Percentiles rank a stretch among this genome's conserved stretches.
Evolutionary conservation across 176 grass and related monocot genomes (phyloP).

Genomic region (Tuctoria greenei): DNA sequence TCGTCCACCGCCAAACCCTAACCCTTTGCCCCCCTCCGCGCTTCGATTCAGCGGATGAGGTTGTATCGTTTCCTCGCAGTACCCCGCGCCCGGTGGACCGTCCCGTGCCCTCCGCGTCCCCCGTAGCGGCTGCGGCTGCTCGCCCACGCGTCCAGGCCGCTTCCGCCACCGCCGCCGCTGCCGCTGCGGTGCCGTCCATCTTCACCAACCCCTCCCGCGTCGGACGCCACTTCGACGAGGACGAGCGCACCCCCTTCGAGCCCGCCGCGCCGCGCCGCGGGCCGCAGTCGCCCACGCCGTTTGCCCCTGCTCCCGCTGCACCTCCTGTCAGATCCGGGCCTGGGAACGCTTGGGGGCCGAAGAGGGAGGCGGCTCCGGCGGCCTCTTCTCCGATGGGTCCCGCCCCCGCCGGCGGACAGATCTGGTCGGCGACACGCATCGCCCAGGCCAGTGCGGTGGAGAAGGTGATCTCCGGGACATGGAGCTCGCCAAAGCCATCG

Average conservation of each 20-base stretch:
- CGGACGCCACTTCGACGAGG: conserved; percentile 96
- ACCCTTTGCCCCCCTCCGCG: neutral
- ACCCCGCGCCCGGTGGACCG: conserved; percentile 56
- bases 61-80: conserved; percentile 43
- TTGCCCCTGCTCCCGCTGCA: conserved; percentile 2
- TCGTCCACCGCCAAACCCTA: conserved; percentile 35
- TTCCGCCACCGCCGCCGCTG: conserved; percentile 28
- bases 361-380: conserved; percentile 48
- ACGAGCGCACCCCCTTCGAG: conserved; percentile 96
- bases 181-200: conserved; percentile 44
- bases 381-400: conserved; percentile 36
- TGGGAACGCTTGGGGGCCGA: conserved; percentile 66
- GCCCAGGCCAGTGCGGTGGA: conserved; percentile 95
- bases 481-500: conserved; percentile 59
- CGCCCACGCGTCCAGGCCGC: conserved; percentile 39
- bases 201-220: conserved; percentile 53
- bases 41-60: neutral
- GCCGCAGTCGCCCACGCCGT: conserved; percentile 33
- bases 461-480: conserved; percentile 94
- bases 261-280: conserved; percentile 37
- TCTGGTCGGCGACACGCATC: conserved; percentile 79
- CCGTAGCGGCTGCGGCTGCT: conserved; percentile 41
- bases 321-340: conserved; percentile 50
- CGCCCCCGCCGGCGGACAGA: conserved; percentile 34
- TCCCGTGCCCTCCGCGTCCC: conserved; percentile 28